Evolutionary conservation across 1,284 basidiomycete species (phyloP).

Genomic region (Porogramme epimiltina): DNA sequence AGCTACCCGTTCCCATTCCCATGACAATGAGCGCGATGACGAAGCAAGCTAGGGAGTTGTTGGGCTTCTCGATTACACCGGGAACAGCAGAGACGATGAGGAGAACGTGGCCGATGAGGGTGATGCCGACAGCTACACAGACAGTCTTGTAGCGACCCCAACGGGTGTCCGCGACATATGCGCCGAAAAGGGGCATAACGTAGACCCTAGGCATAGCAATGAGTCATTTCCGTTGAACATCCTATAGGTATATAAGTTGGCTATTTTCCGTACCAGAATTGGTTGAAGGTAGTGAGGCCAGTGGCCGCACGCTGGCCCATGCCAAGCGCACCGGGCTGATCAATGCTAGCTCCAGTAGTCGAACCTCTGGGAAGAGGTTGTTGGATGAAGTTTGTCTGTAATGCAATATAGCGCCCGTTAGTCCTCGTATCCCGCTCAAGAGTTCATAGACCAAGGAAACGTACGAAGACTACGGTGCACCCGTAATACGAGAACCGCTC

Average conservation of each 20-base stretch:
- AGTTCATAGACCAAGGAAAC: conserved; percentile 26
- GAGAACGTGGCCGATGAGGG: conserved; percentile 70
- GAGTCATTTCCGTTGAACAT: too few relatives aligned
- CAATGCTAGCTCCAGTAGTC: conserved; percentile 63
- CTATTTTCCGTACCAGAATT: conserved; percentile 49
- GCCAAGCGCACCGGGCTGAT: conserved; percentile 72
- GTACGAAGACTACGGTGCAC: conserved; percentile 63
- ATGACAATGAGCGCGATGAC: conserved; percentile 68
- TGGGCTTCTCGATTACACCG: conserved; percentile 60
- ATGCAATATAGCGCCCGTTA: not conserved
- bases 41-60: conserved; percentile 64
- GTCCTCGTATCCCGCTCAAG: not conserved
- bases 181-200: conserved; percentile 62
- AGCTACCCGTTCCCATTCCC: conserved; percentile 66
- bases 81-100: conserved; percentile 76
- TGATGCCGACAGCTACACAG: conserved; percentile 54
- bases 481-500: conserved; percentile 79
- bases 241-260: too few relatives aligned
- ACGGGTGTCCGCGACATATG: conserved; percentile 72
- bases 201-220: conserved; percentile 42
- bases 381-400: conserved; percentile 74
- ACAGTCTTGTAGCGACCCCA: conserved; percentile 80
- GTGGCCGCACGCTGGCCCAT: conserved; percentile 67
- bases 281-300: conserved; percentile 66
- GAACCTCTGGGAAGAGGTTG: conserved; percentile 67